Evolutionary conservation across 768 basidiomycete genomes (phyloP).

Genomic region (Tulasnella sp.): DNA sequence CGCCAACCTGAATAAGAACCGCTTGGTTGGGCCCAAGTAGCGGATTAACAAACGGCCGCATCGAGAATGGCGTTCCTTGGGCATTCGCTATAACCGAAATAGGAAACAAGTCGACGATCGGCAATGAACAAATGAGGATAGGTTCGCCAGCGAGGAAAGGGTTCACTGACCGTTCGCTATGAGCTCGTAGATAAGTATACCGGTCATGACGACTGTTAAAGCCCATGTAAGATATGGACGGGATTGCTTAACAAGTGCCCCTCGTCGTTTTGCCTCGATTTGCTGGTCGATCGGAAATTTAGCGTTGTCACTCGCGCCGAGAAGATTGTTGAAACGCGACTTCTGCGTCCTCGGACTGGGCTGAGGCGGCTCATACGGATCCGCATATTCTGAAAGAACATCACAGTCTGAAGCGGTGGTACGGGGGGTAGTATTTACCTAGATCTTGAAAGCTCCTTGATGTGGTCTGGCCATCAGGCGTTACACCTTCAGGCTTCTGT

Average conservation of each 20-base stretch:
- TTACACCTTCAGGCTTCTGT: constrained; percentile 18
- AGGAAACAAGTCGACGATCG: neutral
- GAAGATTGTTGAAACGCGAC: constrained; percentile 27
- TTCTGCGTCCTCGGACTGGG: constrained; percentile 25
- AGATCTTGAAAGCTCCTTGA: constrained; percentile 40
- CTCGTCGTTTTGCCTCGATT: constrained; percentile 78
- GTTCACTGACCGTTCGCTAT: constrained; percentile 44
- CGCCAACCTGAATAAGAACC: constrained; percentile 71
- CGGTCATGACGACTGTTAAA: constrained; percentile 54
- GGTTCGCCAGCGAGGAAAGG: neutral
- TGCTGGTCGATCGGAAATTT: constrained; percentile 62
- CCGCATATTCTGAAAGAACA: constrained; percentile 45
- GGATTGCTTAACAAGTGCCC: constrained; percentile 60
- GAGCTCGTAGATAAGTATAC: constrained; percentile 73
- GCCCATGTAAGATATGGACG: constrained; percentile 67
- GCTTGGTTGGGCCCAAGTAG: constrained; percentile 85
- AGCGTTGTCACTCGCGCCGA: constrained; percentile 11
- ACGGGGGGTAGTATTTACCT: constrained; percentile 28
- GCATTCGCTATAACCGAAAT: constrained; percentile 27
- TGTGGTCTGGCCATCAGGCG: constrained; percentile 23
- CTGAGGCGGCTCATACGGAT: constrained; percentile 30
- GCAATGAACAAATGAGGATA: neutral
- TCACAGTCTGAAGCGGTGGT: neutral
- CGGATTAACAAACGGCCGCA: constrained; percentile 68
- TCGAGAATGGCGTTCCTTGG: constrained; percentile 72